Evolutionary conservation across 2,329 filamentous ascomycete genomes (phyloP).

Genomic region (Rhinocladiella similis): DNA sequence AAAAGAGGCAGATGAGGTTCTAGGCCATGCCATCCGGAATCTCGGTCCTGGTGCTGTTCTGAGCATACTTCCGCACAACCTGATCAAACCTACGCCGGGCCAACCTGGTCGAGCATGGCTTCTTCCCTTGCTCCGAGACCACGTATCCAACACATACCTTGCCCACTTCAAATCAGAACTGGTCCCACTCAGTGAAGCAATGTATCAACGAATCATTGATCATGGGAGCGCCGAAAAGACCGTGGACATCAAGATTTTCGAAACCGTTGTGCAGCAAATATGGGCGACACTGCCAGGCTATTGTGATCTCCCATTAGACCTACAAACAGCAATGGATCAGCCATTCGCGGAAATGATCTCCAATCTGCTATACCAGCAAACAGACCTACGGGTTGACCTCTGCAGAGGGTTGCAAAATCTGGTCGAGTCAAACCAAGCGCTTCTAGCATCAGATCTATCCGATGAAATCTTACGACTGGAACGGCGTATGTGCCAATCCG

Average conservation of each 20-base stretch:
- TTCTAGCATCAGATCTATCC: constrained; percentile 67
- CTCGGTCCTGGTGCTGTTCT: constrained; percentile 89
- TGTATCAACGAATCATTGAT: constrained; percentile 86
- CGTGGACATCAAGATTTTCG: constrained; percentile 96
- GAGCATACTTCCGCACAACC: constrained; percentile 79
- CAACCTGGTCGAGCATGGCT: constrained; percentile 91
- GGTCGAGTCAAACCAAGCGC: constrained; percentile 87
- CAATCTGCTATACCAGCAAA: constrained; percentile 89
- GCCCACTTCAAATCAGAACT: constrained; percentile 83
- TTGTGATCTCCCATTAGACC: constrained; percentile 85
- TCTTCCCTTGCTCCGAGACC: constrained; percentile 85
- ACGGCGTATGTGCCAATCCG: constrained; percentile 71
- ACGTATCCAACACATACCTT: constrained; percentile 83
- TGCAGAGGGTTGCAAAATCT: constrained; percentile 83
- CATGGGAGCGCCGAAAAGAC: constrained; percentile 82
- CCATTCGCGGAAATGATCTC: constrained; percentile 84
- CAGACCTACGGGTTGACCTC: constrained; percentile 80
- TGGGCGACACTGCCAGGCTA: constrained; percentile 95
- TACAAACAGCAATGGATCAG: constrained; percentile 77
- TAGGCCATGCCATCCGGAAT: constrained; percentile 81
- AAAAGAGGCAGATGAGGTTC: constrained; percentile 88
- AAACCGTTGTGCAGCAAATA: constrained; percentile 91
- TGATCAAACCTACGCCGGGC: constrained; percentile 72
- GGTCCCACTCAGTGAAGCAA: constrained; percentile 81
- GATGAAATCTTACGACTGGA: constrained; percentile 74